These are phyloP conservation scores for Aspergillus sp. DNA, from an alignment of 2,329 filamentous ascomycete species.

Conservation along the genomic window DNA sequence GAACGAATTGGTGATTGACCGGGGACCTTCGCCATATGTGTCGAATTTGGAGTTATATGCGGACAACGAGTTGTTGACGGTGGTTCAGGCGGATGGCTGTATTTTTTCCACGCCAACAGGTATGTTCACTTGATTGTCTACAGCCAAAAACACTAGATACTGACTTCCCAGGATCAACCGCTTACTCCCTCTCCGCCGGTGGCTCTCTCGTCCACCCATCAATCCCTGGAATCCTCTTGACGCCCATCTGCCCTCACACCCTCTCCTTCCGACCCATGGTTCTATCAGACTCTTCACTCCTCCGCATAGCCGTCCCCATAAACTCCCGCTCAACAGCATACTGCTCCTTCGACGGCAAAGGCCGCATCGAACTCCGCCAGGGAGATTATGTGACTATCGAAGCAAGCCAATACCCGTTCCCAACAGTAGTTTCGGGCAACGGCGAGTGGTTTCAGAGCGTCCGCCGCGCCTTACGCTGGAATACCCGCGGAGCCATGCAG, in stretches of 20 bases:
- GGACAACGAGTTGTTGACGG: conserved; percentile 88
- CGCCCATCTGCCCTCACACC: conserved; percentile 95
- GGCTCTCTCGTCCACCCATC: conserved; percentile 94
- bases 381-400: conserved; percentile 96
- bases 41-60: conserved; percentile 95
- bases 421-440: conserved; percentile 81
- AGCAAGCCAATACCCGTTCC: conserved; percentile 93
- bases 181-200: conserved; percentile 91
- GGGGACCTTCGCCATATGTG: conserved; percentile 91
- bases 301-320: conserved; percentile 79
- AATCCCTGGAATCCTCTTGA: conserved; percentile 92
- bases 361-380: conserved; percentile 82
- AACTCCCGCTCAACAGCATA: conserved; percentile 88
- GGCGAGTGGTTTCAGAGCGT: conserved; percentile 98
- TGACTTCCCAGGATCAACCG: conserved; percentile 59
- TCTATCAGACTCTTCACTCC: conserved; percentile 84
- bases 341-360: conserved; percentile 96
- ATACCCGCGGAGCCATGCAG: conserved; percentile 83
- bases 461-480: conserved; percentile 87
- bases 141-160: background rate
- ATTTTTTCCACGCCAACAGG: conserved; percentile 96
- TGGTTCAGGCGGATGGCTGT: conserved; percentile 93
- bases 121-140: conserved; percentile 19
- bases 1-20: conserved; percentile 97
- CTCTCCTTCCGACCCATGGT: conserved; percentile 98